Conservation (phyloP, 495 filamentous ascomycete genomes). For the Cercophora samala region DNA sequence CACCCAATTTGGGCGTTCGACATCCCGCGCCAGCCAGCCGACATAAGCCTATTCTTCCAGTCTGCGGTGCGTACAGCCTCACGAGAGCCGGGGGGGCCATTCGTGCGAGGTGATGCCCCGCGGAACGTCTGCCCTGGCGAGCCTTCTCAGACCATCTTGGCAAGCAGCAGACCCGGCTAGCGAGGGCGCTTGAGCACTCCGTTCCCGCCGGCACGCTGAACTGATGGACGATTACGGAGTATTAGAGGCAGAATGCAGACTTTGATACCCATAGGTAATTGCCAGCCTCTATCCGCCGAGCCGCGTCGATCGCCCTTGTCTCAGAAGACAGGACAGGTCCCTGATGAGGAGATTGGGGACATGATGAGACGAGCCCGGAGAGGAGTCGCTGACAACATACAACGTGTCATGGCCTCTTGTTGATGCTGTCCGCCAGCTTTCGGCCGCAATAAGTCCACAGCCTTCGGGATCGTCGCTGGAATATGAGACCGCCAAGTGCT, state of each 20-base stretch:
- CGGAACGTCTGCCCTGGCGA: slow-evolving; percentile 25
- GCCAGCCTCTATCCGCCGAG: slow-evolving; percentile 22
- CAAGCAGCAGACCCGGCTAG: slow-evolving; percentile 19
- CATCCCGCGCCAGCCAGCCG: slow-evolving; percentile 28
- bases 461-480: slow-evolving; percentile 14
- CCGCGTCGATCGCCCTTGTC: slow-evolving; percentile 16
- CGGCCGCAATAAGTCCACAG: slow-evolving; percentile 3
- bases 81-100: slow-evolving; percentile 16
- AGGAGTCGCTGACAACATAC: slow-evolving; percentile 20
- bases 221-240: background rate
- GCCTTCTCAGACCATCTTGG: slow-evolving; percentile 21
- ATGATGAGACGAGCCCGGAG: background rate
- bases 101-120: slow-evolving; percentile 20
- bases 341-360: too few species aligned
- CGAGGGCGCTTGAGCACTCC: slow-evolving; percentile 14
- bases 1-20: slow-evolving; percentile 10
- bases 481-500: slow-evolving; percentile 25
- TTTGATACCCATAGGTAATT: slow-evolving; percentile 22
- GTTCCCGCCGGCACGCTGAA: slow-evolving; percentile 10
- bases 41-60: slow-evolving; percentile 22
- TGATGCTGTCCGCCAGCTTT: slow-evolving; percentile 3
- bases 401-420: slow-evolving; percentile 19
- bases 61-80: slow-evolving; percentile 22
- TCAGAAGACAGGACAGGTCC: background rate
- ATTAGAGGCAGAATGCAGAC: slow-evolving; percentile 27